Base-by-base conservation (phyloP, 306 rosid genomes). In the Medicago ruthenica region DNA sequence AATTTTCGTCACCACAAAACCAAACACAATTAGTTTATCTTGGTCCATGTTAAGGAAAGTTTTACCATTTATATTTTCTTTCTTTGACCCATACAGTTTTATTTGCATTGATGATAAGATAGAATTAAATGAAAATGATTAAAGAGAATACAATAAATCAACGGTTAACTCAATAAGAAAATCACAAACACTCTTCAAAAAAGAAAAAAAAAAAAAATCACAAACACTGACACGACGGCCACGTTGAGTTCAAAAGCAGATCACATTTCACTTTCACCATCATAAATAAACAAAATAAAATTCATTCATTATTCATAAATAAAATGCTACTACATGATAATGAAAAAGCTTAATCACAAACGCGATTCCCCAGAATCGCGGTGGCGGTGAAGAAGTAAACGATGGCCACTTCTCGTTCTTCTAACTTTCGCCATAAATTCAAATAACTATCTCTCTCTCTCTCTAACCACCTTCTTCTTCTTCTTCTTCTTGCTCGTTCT, bases 351-450 rank as follows among this genome's bases (percentile, higher is more conserved):
- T 31, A 41, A 61, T 31, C 44, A 5, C 7, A 61, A 61, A 27
- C 67, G 67, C 67, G 67, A 61, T 27, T 61, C 42, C 3, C 9
- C 10, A 27, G 18, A 61, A 61, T 61, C 67, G 67, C 67, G 67
- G 41, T 61, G 20, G 44, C 12, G 67, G 20, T 61, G 40, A 61
- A 61, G 42, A 61, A 61, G 42, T 31, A 8, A 61, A 4, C 67
- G 7, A 61, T 61, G 67, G 18, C 42, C 17, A 58, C 64, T 58
- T 4, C 61, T 20, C 31, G 2, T 21, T 55, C 61, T 20, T 55
- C 61, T 10, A 5, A 58, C 36, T 58, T 58, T 58, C 64, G 42
- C 21, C 42, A 31, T 41, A 61, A 61, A 31, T 34, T 61, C 42
- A 31, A 31, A 14, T 61, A 61, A 31, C 42, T 8, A 2, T 0